Percentiles rank a stretch among this genome's conserved stretches.
phyloP scores from a whole-genome alignment of 192 early-diverging fungal species.

The Haplosporangium gracile region DNA sequence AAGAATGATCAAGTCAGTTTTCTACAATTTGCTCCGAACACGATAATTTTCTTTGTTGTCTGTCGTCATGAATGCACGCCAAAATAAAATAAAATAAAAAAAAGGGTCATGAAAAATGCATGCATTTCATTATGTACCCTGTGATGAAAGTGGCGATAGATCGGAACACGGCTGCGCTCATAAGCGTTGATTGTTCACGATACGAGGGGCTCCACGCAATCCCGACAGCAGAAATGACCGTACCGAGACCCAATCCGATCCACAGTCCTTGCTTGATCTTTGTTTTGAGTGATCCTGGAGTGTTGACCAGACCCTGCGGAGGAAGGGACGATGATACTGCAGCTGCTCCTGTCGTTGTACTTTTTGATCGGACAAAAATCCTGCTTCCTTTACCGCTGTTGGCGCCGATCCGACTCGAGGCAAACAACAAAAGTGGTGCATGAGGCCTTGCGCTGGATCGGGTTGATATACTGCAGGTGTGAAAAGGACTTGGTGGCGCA shows the following conservation, averaged over 20 bases:
- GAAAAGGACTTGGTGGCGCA: neutral
- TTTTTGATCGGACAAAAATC: conserved; percentile 3
- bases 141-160: conserved; percentile 46
- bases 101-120: neutral
- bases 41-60: neutral
- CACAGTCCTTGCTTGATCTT: conserved; percentile 43
- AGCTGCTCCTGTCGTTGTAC: neutral
- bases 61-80: neutral
- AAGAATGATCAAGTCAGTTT: neutral
- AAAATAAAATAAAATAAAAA: neutral
- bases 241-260: conserved; percentile 40
- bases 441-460: neutral
- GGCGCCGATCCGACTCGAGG: neutral
- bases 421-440: neutral
- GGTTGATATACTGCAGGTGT: neutral
- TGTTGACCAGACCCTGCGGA: conserved; percentile 31
- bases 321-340: neutral
- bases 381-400: neutral
- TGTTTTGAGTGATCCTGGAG: conserved; percentile 23
- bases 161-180: conserved; percentile 48
- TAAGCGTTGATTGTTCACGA: conserved; percentile 40
- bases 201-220: conserved; percentile 54
- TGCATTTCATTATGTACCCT: conserved; percentile 24
- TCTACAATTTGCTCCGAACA: neutral
- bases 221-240: conserved; percentile 39